Evolutionary conservation across 345 rosid species (phyloP), one percentile per base, ranked within the genome.

Genomic region (Abelmoschus esculentus): DNA sequence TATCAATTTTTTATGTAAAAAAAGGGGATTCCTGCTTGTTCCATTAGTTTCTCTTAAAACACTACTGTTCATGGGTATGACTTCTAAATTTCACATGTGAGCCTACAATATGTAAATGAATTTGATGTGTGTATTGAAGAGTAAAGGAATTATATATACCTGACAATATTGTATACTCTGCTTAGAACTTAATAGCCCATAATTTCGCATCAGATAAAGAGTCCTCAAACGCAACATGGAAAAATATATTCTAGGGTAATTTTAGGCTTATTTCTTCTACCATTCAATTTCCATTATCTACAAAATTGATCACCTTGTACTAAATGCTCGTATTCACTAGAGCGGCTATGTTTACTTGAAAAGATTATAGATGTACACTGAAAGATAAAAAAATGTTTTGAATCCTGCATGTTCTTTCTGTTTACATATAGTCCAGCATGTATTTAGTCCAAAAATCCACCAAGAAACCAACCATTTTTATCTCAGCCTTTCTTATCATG

Each of bases 401-500:
- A 73, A 74, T 75, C 80, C 81, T 69, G 70, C 65, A 80, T 50
- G 68, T 71, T 79, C 85, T 75, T 80, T 84, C 83, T 69, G 75
- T 80, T 80, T 80, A 67, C 75, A 79, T 63, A 75, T 70, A 74
- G 69, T 77, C 84, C 74, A 73, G 79, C 80, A 73, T 36, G 83
- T 74, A 62, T 78, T 84, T 84, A 78, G 65, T 63, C 83, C 79
- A 74, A 77, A 66, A n/a, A 76, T 78, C 61, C 80, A 73, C 79
- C 75, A 75, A 62, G 75, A 75, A 73, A 76, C 68, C 77, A 80
- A 81, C 81, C 79, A 65, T 75, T 75, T 86, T 80, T 69, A 83
- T 84, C 82, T 86, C 78, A 71, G 65, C 78, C 81, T 72, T 81
- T 78, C 72, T 83, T 83, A 83, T 76, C 59, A 61, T 76, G 79